A percentile compares a stretch with the other conserved stretches of the same genome.
These are phyloP conservation scores for Gelatoporia subvermispora DNA, from an alignment of 768 basidiomycete species.

Conservation along the genomic window DNA sequence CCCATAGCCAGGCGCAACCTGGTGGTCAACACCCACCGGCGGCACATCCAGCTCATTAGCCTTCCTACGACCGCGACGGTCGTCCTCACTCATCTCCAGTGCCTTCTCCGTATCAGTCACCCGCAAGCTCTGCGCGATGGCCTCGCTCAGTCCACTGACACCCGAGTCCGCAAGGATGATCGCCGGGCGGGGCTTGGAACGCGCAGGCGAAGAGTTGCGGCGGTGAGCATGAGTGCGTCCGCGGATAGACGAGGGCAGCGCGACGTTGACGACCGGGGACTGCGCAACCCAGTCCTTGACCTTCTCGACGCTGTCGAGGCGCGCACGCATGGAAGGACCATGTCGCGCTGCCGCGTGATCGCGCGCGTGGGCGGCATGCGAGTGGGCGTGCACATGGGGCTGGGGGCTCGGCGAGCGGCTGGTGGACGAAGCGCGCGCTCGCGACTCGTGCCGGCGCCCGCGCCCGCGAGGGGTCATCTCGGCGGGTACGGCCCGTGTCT, in stretches of 20 bases:
- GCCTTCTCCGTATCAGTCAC: constrained; percentile 7
- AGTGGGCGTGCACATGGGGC: constrained; percentile 7
- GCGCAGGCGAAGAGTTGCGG: constrained; percentile 53
- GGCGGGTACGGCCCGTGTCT: constrained; percentile 3
- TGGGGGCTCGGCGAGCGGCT: constrained; percentile 16
- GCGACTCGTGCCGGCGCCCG: constrained; percentile 17
- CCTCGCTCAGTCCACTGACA: constrained; percentile 11
- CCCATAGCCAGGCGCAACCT: constrained; percentile 58
- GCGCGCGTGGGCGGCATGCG: not conserved
- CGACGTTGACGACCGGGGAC: constrained; percentile 24
- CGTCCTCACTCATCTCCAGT: constrained; percentile 11
- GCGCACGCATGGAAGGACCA: constrained; percentile 14
- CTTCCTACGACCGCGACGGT: constrained; percentile 47
- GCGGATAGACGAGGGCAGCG: constrained; percentile 22
- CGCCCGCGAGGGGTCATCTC: constrained; percentile 19
- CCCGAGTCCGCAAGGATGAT: constrained; percentile 35
- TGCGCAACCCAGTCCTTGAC: constrained; percentile 44
- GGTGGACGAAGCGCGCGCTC: constrained; percentile 19
- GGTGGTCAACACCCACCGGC: constrained; percentile 16
- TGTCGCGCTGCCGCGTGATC: not conserved
- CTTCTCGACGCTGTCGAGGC: constrained; percentile 36
- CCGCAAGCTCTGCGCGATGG: constrained; percentile 1
- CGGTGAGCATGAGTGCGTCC: constrained; percentile 31
- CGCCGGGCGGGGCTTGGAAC: constrained; percentile 24
- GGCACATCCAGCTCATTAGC: constrained; percentile 48